Evolutionary conservation across 331 rosid genomes (phyloP), one percentile per base, ranked within the genome.

Genomic region (Erythrophleum ivorense): DNA sequence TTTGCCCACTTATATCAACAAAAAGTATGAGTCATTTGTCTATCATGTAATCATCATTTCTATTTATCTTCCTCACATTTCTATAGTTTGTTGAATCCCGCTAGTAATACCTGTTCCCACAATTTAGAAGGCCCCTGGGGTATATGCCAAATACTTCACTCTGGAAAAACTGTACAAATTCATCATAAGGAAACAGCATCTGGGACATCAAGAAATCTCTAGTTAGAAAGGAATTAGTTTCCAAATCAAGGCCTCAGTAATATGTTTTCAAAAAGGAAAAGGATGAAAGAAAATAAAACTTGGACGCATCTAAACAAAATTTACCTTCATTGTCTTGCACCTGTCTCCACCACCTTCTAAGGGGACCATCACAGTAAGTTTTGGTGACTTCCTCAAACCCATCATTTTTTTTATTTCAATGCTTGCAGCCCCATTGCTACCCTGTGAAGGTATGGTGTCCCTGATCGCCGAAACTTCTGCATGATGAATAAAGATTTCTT

Each of bases 141-240:
- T 80, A 88, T 83, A 92, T 63, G 82, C 91, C 92, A 76, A 83
- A 88, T 71, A 89, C 79, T 75, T 88, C 92, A 54, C 85, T 84
- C 80, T 87, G 92, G 85, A 91, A 91, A 71, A 87, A 83, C 91
- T 86, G 85, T 14, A 91, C 88, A 82, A 91, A 92, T 31, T 91
- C 96, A 9, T 92, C 92, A 65, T 92, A 92, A 69, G 97, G 97
- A 86, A 92, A 92, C 87, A 89, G 81, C 92, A 88, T 91, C 97
- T 92, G 94, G 66, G 78, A 83, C 82, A 87, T 78, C 59, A 80
- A 85, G 54, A 81, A 60, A 57, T 43, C 24, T 80, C 38, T 76
- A 71, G 75, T 78, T 69, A 78, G 71, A 75, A 43, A 50, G 19
- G 76, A 63, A 55, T 65, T 38, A 16, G 13, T 73, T 73, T 67